These are phyloP conservation scores for Anisogramma anomala DNA, from an alignment of 2,329 filamentous ascomycete species.

Conservation along the genomic window DNA sequence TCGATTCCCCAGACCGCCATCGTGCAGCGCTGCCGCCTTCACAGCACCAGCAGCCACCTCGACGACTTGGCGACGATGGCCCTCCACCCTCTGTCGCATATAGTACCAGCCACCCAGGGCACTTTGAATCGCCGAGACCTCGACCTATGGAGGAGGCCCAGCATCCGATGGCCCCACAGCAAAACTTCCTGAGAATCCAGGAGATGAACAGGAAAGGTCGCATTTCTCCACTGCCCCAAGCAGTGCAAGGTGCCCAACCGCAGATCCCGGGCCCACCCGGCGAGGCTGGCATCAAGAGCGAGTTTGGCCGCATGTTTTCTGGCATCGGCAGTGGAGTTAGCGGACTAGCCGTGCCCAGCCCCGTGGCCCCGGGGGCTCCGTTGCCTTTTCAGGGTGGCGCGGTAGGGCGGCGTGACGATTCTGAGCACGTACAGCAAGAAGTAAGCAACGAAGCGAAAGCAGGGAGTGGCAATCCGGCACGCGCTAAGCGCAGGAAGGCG, in stretches of 20 bases:
- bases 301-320: conserved; percentile 89
- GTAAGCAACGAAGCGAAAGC: conserved; percentile 16
- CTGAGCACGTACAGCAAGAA: conserved; percentile 34
- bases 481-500: conserved; percentile 54
- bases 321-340: conserved; percentile 61
- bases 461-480: conserved; percentile 20
- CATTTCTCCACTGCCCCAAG: conserved; percentile 79
- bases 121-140: conserved; percentile 32
- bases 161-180: conserved; percentile 44
- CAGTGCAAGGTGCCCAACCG: conserved; percentile 81
- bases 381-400: conserved; percentile 36
- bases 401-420: conserved; percentile 41
- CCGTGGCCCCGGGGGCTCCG: conserved; percentile 31
- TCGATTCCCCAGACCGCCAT: conserved; percentile 41
- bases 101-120: conserved; percentile 28
- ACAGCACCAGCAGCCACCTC: conserved; percentile 25
- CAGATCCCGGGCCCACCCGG: conserved; percentile 66
- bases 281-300: conserved; percentile 85
- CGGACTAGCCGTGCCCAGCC: conserved; percentile 40
- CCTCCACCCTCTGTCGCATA: conserved; percentile 41
- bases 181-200: conserved; percentile 66
- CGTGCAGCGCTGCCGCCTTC: conserved; percentile 29
- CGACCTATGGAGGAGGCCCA: conserved; percentile 41
- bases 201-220: conserved; percentile 72
- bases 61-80: conserved; percentile 34